Evolutionary conservation across 208 protist species (phyloP).

Genomic region (Leptomonas pyrrhocoris): DNA sequence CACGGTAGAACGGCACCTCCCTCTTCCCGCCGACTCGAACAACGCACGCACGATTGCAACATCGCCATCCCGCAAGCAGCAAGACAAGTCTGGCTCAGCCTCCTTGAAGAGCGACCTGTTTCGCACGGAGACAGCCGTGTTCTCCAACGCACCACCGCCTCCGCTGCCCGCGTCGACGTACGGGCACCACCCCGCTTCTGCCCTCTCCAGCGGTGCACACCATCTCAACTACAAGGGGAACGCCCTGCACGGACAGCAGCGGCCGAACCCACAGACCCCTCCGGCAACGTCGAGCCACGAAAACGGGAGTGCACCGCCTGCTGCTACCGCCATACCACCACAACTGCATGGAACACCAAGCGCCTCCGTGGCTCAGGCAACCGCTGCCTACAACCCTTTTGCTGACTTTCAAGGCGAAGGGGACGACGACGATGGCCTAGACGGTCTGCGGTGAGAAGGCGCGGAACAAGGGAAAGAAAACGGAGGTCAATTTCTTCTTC

Average conservation of each 20-base stretch:
- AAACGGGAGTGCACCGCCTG: background rate
- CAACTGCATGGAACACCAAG: background rate
- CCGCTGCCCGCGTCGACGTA: background rate
- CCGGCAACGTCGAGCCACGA: background rate
- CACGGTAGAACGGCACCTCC: background rate
- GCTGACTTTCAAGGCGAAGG: conserved; percentile 15
- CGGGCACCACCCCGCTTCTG: conserved; percentile 10
- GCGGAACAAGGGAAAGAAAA: background rate
- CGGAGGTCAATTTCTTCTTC: background rate
- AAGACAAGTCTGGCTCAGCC: background rate
- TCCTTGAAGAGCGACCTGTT: background rate
- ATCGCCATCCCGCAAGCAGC: background rate
- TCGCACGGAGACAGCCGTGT: background rate
- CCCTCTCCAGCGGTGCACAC: conserved; percentile 2
- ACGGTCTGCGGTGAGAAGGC: conserved; percentile 12
- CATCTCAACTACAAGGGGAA: conserved; percentile 11
- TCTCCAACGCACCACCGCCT: background rate
- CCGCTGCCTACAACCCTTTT: conserved; percentile 22
- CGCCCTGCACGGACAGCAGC: background rate
- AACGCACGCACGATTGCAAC: background rate
- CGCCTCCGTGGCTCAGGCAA: background rate
- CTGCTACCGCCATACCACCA: too few relatives aligned
- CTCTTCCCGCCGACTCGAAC: background rate
- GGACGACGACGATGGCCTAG: conserved; percentile 19
- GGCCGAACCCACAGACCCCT: background rate